Percentiles rank a stretch among this genome's conserved stretches.
These are phyloP conservation scores for Aspergillus asperescens DNA, from an alignment of 495 filamentous ascomycete genomes.

Conservation along the genomic window DNA sequence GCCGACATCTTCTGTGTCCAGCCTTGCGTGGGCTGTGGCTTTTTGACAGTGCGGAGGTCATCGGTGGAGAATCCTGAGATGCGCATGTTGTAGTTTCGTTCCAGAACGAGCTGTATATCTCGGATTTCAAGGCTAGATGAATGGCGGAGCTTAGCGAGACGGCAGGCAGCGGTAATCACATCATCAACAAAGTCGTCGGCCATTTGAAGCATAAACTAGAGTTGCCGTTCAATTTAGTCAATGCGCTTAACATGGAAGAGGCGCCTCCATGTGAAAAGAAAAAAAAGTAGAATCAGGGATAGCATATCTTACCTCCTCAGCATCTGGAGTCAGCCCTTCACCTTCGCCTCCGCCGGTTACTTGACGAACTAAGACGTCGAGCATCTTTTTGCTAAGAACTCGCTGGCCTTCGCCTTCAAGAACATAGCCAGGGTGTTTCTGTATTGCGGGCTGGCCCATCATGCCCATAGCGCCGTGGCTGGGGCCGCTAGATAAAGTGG, in stretches of 20 bases:
- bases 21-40: slow-evolving; percentile 74
- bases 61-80: slow-evolving; percentile 92
- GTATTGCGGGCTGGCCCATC: slow-evolving; percentile 78
- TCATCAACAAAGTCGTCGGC: slow-evolving; percentile 94
- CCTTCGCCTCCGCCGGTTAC: slow-evolving; percentile 78
- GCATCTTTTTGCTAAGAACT: slow-evolving; percentile 89
- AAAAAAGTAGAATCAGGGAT: neutral
- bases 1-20: slow-evolving; percentile 97
- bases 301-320: slow-evolving; percentile 71
- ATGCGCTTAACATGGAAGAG: neutral
- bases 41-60: slow-evolving; percentile 88
- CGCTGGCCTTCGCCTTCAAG: slow-evolving; percentile 87
- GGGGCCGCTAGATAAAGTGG: slow-evolving; percentile 72
- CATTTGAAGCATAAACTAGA: slow-evolving; percentile 75
- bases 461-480: slow-evolving; percentile 65
- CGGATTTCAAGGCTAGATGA: slow-evolving; percentile 84
- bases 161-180: slow-evolving; percentile 79
- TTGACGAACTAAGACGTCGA: slow-evolving; percentile 90
- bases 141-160: slow-evolving; percentile 86
- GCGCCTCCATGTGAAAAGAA: neutral
- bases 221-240: slow-evolving; percentile 11
- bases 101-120: slow-evolving; percentile 90
- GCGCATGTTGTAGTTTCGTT: slow-evolving; percentile 97
- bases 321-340: slow-evolving; percentile 73
- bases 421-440: slow-evolving; percentile 72